These are phyloP conservation scores for Ganoderma meredithae DNA, from an alignment of 1,284 basidiomycete genomes.

Conservation along the genomic window DNA sequence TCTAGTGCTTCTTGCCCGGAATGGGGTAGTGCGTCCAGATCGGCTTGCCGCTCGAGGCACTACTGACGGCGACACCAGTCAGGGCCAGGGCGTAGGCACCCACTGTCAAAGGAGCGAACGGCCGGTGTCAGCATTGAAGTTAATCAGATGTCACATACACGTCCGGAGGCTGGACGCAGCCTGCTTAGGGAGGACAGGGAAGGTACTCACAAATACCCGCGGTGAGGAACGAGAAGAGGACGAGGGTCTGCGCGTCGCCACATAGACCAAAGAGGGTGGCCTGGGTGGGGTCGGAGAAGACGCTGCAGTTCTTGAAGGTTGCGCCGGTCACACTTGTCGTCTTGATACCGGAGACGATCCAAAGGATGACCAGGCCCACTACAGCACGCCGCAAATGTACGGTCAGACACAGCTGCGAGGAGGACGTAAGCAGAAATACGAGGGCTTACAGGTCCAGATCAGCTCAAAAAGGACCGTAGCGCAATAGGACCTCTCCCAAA, in stretches of 20 bases:
- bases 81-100: slow-evolving; percentile 12
- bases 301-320: slow-evolving; percentile 18
- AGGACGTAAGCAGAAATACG: neutral
- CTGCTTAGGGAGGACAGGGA: neutral
- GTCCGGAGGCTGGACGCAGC: neutral
- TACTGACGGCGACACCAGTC: neutral
- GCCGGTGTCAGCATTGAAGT: neutral
- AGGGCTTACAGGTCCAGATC: slow-evolving; percentile 15
- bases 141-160: neutral
- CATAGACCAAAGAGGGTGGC: slow-evolving; percentile 12
- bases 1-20: slow-evolving; percentile 12
- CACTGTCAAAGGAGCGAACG: slow-evolving; percentile 1
- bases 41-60: slow-evolving; percentile 15
- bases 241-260: slow-evolving; percentile 12
- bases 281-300: neutral
- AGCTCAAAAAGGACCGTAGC: slow-evolving; percentile 19
- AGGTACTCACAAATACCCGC: slow-evolving; percentile 14
- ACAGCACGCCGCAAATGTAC: neutral
- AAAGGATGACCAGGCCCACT: slow-evolving; percentile 10
- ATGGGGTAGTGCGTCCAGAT: slow-evolving; percentile 20
- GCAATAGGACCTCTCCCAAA: slow-evolving; percentile 16
- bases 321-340: slow-evolving; percentile 12
- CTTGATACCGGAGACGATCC: slow-evolving; percentile 19
- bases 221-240: slow-evolving; percentile 13
- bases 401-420: neutral